Evolutionary conservation across 306 rosid genomes (phyloP).

Genomic region (Heteromeles arbutifolia): DNA sequence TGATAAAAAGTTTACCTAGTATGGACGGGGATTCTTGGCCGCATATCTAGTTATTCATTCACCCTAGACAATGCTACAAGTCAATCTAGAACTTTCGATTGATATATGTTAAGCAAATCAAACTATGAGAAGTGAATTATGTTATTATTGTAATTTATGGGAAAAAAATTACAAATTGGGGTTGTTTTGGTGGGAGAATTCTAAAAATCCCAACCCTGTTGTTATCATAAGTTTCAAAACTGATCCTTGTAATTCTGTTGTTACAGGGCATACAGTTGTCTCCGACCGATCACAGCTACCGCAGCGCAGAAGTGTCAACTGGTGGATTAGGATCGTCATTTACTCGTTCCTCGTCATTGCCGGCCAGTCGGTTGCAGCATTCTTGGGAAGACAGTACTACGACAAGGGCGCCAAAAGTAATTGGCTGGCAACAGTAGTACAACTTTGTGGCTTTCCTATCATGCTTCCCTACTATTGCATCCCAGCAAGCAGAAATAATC

Average conservation of each 20-base stretch:
- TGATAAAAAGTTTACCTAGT: neutral
- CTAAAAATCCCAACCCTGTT: neutral
- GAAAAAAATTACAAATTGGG: neutral
- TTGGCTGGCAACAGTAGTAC: conserved; percentile 28
- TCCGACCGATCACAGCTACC: neutral
- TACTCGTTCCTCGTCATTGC: conserved; percentile 10
- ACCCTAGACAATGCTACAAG: too few species aligned
- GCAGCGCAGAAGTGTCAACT: neutral
- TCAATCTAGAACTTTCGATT: too few species aligned
- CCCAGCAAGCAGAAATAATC: conserved; percentile 10
- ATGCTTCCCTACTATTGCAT: conserved; percentile 23
- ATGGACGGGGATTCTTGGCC: neutral
- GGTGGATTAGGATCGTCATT: conserved; percentile 24
- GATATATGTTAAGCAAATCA: neutral
- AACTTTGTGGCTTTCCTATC: conserved; percentile 31
- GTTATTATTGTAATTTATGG: neutral
- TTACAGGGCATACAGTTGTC: neutral
- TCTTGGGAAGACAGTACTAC: conserved; percentile 32
- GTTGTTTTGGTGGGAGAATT: neutral
- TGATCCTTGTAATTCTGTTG: neutral
- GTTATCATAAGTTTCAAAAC: neutral
- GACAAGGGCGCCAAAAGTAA: conserved; percentile 32
- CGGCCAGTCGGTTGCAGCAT: conserved; percentile 26
- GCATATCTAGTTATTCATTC: too few species aligned
- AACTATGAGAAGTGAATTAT: neutral